Evolutionary conservation across 192 early-diverging fungal genomes (phyloP), one percentile per base, ranked within the genome.

Genomic region (Linnemannia elongata): DNA sequence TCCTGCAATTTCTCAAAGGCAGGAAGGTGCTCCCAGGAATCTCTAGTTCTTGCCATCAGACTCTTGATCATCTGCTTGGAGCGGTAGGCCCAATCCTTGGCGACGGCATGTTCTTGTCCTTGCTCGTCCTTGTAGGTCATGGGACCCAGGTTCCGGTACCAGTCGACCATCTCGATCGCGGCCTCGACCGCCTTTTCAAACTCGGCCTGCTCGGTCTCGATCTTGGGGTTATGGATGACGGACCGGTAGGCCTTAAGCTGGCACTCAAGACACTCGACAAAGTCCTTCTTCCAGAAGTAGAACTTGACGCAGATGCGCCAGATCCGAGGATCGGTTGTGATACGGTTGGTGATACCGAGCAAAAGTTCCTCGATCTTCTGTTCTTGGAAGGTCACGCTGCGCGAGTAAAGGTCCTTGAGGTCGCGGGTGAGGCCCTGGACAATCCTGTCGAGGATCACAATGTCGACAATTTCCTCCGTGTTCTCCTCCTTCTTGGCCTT

Each of bases 51-150:
- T 45, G 96, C 95, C 78, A 98, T 93, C 75, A 99, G 89, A 35
- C 96, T 93, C 72, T 95, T 96, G 80, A 99, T 84, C 47, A 96
- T 89, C 89, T 93, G 94, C 81, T 93, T 94, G 15, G 96, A 91
- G 82, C 98, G 96, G 79, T 97, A 97, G 73, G 88, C 89, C 97
- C 97, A 99, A 85, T 99, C 97, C 36, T 93, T 92, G 78, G 96
- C 97, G 35, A 98, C 96, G 9, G 90, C 66, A 38, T 88, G 87
- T 60, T 92, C 77, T 49, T 82, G 77, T 66, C 77, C 89, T 2
- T 75, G 75, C 4, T 76, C 72, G 41, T 91, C 89, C 22, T 89
- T 88, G 44, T 88, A 88, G 7, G 85, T 83, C 87, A 91, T 90
- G 6, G 91, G 91, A 49, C 97, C 97, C 74, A 97, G 70, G 77